These are phyloP conservation scores for Diplodia seriata DNA, from an alignment of 2,329 filamentous ascomycete species.

Conservation along the genomic window DNA sequence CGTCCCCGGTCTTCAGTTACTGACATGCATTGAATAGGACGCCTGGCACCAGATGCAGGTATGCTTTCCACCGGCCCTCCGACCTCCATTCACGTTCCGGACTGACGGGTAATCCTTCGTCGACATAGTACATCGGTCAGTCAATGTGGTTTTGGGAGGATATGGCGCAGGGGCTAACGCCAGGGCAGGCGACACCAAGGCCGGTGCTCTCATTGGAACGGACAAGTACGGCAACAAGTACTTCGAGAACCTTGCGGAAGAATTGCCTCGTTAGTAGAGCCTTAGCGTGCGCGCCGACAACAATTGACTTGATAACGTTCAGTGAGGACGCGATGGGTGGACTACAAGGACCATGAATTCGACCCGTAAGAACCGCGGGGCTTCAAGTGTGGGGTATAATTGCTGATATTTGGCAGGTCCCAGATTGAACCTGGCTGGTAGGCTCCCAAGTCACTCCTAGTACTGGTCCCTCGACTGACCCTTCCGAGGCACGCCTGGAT, in stretches of 20 bases:
- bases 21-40: constrained; percentile 65
- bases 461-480: background rate
- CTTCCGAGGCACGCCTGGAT: constrained; percentile 84
- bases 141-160: background rate
- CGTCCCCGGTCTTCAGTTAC: constrained; percentile 42
- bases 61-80: constrained; percentile 54
- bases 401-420: constrained; percentile 60
- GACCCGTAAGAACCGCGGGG: constrained; percentile 65
- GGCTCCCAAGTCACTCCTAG: background rate
- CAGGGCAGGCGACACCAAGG: constrained; percentile 87
- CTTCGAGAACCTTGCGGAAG: constrained; percentile 89
- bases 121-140: constrained; percentile 50
- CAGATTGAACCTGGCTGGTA: constrained; percentile 93
- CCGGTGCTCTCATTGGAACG: constrained; percentile 80
- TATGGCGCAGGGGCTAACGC: constrained; percentile 39
- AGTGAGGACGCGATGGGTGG: constrained; percentile 97
- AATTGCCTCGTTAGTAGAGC: constrained; percentile 76
- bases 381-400: constrained; percentile 3
- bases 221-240: constrained; percentile 97
- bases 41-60: constrained; percentile 92
- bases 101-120: constrained; percentile 31
- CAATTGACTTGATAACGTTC: constrained; percentile 35
- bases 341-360: constrained; percentile 88
- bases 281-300: background rate
- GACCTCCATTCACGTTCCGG: constrained; percentile 21